These are phyloP conservation scores for Niveomyces coronatus DNA, from an alignment of 2,329 filamentous ascomycete species.

Conservation along the genomic window DNA sequence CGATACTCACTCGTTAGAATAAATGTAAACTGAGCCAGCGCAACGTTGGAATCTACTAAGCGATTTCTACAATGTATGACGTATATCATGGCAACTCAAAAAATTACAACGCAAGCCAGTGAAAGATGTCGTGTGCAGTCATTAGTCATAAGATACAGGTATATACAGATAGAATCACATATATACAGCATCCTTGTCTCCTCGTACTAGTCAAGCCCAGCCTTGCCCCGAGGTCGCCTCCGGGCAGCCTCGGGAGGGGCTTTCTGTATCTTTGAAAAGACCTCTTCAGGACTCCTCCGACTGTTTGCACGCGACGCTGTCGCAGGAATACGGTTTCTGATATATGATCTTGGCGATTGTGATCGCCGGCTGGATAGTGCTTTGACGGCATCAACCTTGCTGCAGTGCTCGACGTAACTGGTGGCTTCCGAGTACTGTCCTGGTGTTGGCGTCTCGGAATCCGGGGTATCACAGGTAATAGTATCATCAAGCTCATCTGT, in stretches of 20 bases:
- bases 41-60: no score
- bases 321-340: constrained; percentile 19
- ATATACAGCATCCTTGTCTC: constrained; percentile 28
- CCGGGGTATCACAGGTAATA: constrained; percentile 24
- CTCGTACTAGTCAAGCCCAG: constrained; percentile 29
- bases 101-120: not conserved
- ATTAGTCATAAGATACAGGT: constrained; percentile 27
- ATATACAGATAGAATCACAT: constrained; percentile 28
- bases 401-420: constrained; percentile 28
- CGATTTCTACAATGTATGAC: not conserved
- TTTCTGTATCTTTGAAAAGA: constrained; percentile 39
- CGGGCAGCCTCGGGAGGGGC: constrained; percentile 29
- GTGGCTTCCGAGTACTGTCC: constrained; percentile 24
- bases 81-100: constrained; percentile 1
- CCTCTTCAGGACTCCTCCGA: constrained; percentile 37
- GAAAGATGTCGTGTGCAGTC: constrained; percentile 12
- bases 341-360: constrained; percentile 25
- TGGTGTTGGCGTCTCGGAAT: constrained; percentile 35
- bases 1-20: no score
- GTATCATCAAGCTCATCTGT: constrained; percentile 27
- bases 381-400: constrained; percentile 18
- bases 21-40: no score
- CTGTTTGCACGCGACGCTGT: constrained; percentile 18
- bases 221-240: constrained; percentile 31
- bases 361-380: constrained; percentile 24